Base-by-base conservation (phyloP, 768 basidiomycete genomes). In the Termitomyces sp. region DNA sequence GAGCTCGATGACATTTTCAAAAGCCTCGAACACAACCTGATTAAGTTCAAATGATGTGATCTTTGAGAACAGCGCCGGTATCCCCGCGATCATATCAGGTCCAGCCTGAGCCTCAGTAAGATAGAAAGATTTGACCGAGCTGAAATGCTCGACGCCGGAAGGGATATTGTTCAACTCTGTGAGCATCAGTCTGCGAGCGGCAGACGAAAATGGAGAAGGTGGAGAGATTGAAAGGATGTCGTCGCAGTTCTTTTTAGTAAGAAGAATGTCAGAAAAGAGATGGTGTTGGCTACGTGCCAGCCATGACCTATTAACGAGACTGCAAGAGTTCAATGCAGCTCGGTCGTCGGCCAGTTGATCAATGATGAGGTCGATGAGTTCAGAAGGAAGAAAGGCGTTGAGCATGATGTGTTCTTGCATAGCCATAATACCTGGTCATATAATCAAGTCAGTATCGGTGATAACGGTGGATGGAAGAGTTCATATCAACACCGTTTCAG, bases 291-390 rank as follows among this genome's bases (percentile, higher is more conserved):
- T 61, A 6, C 60, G 40, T 2, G 61, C 44, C 13, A 61, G 26
- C 63, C 60, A 68, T 49, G 61, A 44, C 44, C 60, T 63, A 30
- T 55, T 61, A 6, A 64, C 58, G 2, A 60, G 53, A 33, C 53
- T 59, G 46, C 66, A 67, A 1, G 48, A 20, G 12, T 48, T 18
- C 24, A 67, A 58, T 9, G 63, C 32, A 18, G 16, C 20, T 22
- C 58, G 46, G 20, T 65, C 63, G 36, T 64, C 48, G 20, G 56
- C 60, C n/a, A 65, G n/a, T 47, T 64, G 59, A 58, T 64, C 66
- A 35, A 67, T 64, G 55, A 64, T 57, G 14, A 57, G 38, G 53
- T 65, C 66, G 12, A 58, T 30, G 22, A 67, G 59, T 20, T 67
- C 66, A 26, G 51, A 30, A 18, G 66, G 66, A 13, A 63, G 53